A percentile compares a stretch with the other conserved stretches of the same genome.
Conservation (phyloP, 2,329 filamentous ascomycete genomes). For the Ampelomyces quisqualis region DNA sequence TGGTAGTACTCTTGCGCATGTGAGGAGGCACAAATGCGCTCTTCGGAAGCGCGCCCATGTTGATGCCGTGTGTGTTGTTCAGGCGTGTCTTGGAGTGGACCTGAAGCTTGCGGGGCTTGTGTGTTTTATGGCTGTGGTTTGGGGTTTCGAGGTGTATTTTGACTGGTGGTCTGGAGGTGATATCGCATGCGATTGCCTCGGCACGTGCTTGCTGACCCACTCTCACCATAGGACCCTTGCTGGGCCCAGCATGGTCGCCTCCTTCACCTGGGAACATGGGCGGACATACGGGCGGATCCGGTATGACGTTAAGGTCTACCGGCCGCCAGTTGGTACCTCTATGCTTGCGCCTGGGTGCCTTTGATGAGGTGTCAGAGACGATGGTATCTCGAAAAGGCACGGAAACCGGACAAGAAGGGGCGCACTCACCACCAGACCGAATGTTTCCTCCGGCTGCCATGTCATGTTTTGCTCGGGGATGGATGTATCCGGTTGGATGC, state of each 20-base stretch:
- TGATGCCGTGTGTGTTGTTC: constrained; percentile 1
- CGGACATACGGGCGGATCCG: not conserved
- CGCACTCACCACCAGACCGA: constrained; percentile 2
- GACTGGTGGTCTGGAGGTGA: too few species aligned
- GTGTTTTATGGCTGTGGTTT: not conserved
- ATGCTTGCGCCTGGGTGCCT: constrained; percentile 2
- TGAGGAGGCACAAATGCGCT: constrained; percentile 28
- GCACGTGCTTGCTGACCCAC: not conserved
- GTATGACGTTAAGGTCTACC: not conserved
- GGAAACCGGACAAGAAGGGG: too few species aligned
- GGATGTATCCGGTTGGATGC: too few species aligned
- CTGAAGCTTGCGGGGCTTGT: not conserved
- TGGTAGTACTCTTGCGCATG: constrained; percentile 18
- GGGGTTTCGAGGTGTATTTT: too few species aligned
- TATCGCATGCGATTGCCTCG: too few species aligned
- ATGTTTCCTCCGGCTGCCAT: constrained; percentile 23
- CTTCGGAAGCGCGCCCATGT: constrained; percentile 8
- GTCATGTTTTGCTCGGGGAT: too few species aligned
- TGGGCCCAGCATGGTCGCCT: not conserved
- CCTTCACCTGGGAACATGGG: not conserved
- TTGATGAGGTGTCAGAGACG: constrained; percentile 11
- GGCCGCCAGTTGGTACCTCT: constrained; percentile 6
- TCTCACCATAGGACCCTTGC: too few species aligned
- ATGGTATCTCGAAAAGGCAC: too few species aligned
- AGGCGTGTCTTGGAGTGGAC: not conserved